Conservation (phyloP, 768 basidiomycete genomes). For the Boletus reticuloceps region DNA sequence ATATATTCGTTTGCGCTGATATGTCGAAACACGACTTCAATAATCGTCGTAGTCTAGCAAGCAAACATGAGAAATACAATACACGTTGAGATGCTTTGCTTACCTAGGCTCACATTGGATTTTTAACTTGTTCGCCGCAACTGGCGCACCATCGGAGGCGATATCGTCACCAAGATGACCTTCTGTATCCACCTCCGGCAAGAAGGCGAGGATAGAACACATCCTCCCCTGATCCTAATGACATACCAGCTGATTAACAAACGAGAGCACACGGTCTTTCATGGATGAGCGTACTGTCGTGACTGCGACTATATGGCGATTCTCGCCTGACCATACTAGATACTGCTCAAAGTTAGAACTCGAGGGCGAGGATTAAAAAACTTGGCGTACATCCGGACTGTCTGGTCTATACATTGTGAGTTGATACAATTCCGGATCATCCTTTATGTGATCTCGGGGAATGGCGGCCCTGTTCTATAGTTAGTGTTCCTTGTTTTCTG, state of each 20-base stretch:
- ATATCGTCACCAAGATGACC: conserved; percentile 31
- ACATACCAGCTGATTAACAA: background rate
- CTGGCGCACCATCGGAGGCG: conserved; percentile 20
- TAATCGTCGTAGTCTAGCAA: conserved; percentile 37
- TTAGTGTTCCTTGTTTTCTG: background rate
- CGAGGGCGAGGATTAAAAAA: background rate
- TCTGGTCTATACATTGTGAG: conserved; percentile 24
- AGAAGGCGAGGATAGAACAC: conserved; percentile 38
- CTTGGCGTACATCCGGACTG: conserved; percentile 20
- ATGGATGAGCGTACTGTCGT: conserved; percentile 20
- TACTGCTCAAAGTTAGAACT: conserved; percentile 16
- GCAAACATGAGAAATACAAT: background rate
- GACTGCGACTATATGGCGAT: conserved; percentile 21
- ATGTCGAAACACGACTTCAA: conserved; percentile 35
- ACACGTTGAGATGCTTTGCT: conserved; percentile 1
- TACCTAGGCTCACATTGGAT: conserved; percentile 41
- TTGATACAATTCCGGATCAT: conserved; percentile 42
- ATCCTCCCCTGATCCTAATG: conserved; percentile 36
- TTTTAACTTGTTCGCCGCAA: conserved; percentile 35
- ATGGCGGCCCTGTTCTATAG: conserved; percentile 37
- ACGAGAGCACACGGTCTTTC: background rate
- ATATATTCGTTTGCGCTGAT: conserved; percentile 40
- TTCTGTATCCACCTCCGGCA: conserved; percentile 39
- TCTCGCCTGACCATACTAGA: conserved; percentile 26
- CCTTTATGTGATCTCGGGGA: conserved; percentile 39